Base-by-base conservation (phyloP, 176 grass and related monocot species). In the Oryza punctata region DNA sequence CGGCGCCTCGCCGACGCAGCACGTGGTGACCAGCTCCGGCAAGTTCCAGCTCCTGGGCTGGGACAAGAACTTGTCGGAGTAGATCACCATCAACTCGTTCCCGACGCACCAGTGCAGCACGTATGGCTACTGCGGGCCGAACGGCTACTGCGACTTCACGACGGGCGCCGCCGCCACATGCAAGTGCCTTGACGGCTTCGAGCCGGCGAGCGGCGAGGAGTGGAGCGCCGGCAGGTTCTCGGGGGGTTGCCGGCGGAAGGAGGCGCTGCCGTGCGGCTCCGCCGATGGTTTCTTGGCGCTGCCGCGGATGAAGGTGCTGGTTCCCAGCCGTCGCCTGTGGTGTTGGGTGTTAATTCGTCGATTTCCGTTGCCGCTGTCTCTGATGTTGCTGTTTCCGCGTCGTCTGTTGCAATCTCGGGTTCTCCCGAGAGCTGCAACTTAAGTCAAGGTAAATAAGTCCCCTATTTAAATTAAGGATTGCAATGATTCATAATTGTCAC, bases 101-200 rank as follows among this genome's bases (percentile, higher is more conserved):
- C 82, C 82, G 5, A 57, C 76, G 12, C 2, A 67, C 37, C 80
- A 2, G n/a, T 93, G 91, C 54, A 86, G 38, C 61, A 5, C 2
- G 7, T 85, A 85, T 15, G 63, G 41, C 0, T 43, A 21, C 25
- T 93, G 87, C 49, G 91, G 91, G n/a, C 54, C 77, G 8, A 87
- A 68, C 69, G 87, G 77, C 0, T 78, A 82, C 71, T 93, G 91
- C 44, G 76, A 87, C 78, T 2, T 15, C 65, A 81, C 75, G 32
- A 32, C 50, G 30, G 41, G 24, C 1, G 54, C 70, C 3, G 15
- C 0, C 67, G n/a, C 81, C 18, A 41, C 89, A 10, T 90, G 91
- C 70, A 69, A n/a, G 33, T 93, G 88, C 54, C 78, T 85, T 10
- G 37, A 74, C 10, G 91, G 88, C 1, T 93, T 90, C 75, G 71